These are phyloP conservation scores for Trichoderma oligosporum DNA, from an alignment of 2,329 filamentous ascomycete genomes.

Conservation along the genomic window DNA sequence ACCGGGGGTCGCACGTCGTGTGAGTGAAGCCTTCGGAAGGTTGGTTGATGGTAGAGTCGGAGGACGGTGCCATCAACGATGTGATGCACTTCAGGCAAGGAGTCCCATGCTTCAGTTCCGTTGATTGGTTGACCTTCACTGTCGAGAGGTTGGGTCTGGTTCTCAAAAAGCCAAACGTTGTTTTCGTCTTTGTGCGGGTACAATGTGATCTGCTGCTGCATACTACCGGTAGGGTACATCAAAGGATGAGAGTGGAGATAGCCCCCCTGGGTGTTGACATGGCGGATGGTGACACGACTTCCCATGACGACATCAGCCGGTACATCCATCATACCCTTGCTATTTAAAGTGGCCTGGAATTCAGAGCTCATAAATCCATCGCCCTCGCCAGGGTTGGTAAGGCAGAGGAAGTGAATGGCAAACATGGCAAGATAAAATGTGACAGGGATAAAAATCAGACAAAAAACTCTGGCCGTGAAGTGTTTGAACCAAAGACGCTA, in stretches of 20 bases:
- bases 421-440: slow-evolving; percentile 97
- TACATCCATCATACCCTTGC: slow-evolving; percentile 92
- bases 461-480: slow-evolving; percentile 85
- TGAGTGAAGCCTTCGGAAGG: slow-evolving; percentile 87
- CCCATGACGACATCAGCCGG: slow-evolving; percentile 88
- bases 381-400: slow-evolving; percentile 91
- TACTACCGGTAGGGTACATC: slow-evolving; percentile 97
- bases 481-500: slow-evolving; percentile 86
- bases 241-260: slow-evolving; percentile 95
- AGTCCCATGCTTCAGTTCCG: slow-evolving; percentile 82
- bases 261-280: slow-evolving; percentile 95
- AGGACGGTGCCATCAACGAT: slow-evolving; percentile 78
- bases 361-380: slow-evolving; percentile 99
- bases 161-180: slow-evolving; percentile 91
- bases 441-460: slow-evolving; percentile 81
- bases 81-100: slow-evolving; percentile 58
- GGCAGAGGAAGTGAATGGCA: slow-evolving; percentile 88
- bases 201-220: slow-evolving; percentile 97
- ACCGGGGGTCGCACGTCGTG: slow-evolving; percentile 88
- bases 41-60: slow-evolving; percentile 77
- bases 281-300: slow-evolving; percentile 79
- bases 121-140: slow-evolving; percentile 71
- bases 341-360: slow-evolving; percentile 96
- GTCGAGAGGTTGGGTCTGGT: slow-evolving; percentile 86
- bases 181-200: slow-evolving; percentile 99